Conservation (phyloP, 78 protist genomes). For the Dictyostelium firmibasis region DNA sequence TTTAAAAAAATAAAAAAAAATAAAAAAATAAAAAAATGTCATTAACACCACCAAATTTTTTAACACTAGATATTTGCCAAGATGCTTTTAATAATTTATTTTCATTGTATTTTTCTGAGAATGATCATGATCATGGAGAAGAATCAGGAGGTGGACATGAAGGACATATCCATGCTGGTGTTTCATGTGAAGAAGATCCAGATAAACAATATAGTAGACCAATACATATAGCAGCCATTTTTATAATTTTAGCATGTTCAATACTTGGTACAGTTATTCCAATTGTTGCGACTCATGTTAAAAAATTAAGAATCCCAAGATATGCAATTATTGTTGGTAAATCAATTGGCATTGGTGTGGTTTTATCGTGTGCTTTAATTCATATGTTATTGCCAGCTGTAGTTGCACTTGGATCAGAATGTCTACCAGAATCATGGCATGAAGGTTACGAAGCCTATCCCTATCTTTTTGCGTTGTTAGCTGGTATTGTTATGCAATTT, state of each 20-base stretch:
- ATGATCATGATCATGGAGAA: neutral
- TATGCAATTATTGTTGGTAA: conserved; percentile 35
- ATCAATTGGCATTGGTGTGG: conserved; percentile 67
- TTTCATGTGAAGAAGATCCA: neutral
- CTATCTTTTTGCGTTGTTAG: neutral
- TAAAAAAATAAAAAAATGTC: neutral
- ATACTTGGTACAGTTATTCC: conserved; percentile 21
- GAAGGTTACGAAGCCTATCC: conserved; percentile 43
- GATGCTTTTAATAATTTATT: neutral
- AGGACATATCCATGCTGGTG: neutral
- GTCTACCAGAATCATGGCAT: conserved; percentile 19
- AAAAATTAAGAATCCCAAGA: neutral
- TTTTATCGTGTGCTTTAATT: conserved; percentile 53
- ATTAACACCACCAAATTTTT: neutral
- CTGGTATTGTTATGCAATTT: conserved; percentile 9
- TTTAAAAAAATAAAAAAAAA: neutral
- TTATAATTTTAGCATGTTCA: conserved; percentile 31
- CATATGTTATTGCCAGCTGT: conserved; percentile 63
- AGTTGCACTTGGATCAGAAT: neutral
- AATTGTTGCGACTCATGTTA: neutral
- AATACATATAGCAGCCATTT: conserved; percentile 15
- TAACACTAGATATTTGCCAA: neutral
- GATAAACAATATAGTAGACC: neutral
- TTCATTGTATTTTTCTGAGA: neutral
- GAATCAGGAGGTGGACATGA: neutral